Conservation (phyloP, 352 stramenopile genomes). For the Lagenidium sp. region DNA sequence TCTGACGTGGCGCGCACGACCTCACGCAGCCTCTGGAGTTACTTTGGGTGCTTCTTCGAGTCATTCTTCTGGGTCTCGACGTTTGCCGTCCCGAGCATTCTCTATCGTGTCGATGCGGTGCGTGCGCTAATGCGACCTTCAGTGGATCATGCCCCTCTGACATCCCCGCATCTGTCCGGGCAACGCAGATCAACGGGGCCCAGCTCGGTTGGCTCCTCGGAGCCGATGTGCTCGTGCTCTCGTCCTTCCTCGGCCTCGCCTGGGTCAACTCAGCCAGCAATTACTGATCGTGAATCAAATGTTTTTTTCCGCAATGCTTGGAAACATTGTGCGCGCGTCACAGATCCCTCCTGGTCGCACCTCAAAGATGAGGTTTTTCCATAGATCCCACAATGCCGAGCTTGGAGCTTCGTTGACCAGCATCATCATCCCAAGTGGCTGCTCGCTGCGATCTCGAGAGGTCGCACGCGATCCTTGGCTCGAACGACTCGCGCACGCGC, state of each 20-base stretch:
- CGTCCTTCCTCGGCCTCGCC: slow-evolving; percentile 41
- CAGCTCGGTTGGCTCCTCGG: slow-evolving; percentile 55
- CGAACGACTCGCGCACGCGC: too few species aligned
- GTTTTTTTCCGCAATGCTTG: not conserved
- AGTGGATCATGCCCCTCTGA: too few species aligned
- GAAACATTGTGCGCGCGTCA: too few species aligned
- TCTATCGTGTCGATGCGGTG: slow-evolving; percentile 59
- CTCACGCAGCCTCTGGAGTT: slow-evolving; percentile 37
- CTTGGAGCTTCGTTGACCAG: too few species aligned
- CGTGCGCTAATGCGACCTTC: slow-evolving; percentile 3
- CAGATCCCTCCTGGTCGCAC: too few species aligned
- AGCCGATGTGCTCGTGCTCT: slow-evolving; percentile 50
- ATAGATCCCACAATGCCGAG: slow-evolving; percentile 1
- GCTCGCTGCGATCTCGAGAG: too few species aligned
- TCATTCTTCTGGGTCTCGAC: slow-evolving; percentile 58
- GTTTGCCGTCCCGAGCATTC: slow-evolving; percentile 48
- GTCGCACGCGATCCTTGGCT: too few species aligned
- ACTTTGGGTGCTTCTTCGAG: slow-evolving; percentile 70
- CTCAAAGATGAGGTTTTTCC: slow-evolving; percentile 4
- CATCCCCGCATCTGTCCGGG: too few species aligned
- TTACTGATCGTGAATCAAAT: not conserved
- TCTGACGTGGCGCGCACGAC: too few species aligned
- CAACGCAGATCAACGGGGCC: slow-evolving; percentile 45
- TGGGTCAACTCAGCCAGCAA: slow-evolving; percentile 22
- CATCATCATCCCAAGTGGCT: too few species aligned